Percentiles rank a stretch among this genome's conserved stretches.
These are phyloP conservation scores for Stephania japonica DNA, from an alignment of 164 flowering plant genomes.

Conservation along the genomic window DNA sequence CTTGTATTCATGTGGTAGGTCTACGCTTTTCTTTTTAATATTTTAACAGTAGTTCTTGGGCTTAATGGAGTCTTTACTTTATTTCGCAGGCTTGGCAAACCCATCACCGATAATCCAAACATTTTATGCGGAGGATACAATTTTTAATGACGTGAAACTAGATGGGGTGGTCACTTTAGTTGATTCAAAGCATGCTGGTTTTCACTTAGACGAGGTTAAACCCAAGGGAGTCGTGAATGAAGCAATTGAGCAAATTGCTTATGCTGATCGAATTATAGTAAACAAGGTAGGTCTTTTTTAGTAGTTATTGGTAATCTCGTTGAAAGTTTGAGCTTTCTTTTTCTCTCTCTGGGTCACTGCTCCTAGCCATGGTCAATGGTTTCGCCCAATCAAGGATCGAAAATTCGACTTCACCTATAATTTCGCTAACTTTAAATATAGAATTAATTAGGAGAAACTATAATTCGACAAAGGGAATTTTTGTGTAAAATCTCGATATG, in stretches of 20 bases:
- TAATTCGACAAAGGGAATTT: no score
- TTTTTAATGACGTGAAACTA: constrained; percentile 87
- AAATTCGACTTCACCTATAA: no score
- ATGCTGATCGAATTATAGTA: constrained; percentile 87
- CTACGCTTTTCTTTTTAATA: no score
- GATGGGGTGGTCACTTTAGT: constrained; percentile 98
- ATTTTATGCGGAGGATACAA: constrained; percentile 85
- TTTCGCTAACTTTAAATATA: no score
- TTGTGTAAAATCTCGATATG: no score
- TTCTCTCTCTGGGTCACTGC: background rate
- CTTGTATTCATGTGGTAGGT: no score
- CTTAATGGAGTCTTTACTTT: background rate
- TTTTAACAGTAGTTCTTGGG: no score
- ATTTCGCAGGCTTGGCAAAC: constrained; percentile 77
- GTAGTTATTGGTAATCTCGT: background rate
- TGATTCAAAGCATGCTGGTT: constrained; percentile 81
- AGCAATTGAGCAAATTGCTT: constrained; percentile 91
- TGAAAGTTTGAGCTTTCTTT: background rate
- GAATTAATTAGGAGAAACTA: no score
- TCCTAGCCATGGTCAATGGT: background rate
- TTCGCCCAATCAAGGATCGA: no score
- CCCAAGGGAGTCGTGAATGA: constrained; percentile 94
- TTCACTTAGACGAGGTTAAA: constrained; percentile 84
- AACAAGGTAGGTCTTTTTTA: constrained; percentile 62
- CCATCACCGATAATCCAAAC: constrained; percentile 98